A percentile compares a stretch with the other conserved stretches of the same genome.
phyloP scores from a whole-genome alignment of 2,329 filamentous ascomycete genomes.

The Chaetothyriales sp. region DNA sequence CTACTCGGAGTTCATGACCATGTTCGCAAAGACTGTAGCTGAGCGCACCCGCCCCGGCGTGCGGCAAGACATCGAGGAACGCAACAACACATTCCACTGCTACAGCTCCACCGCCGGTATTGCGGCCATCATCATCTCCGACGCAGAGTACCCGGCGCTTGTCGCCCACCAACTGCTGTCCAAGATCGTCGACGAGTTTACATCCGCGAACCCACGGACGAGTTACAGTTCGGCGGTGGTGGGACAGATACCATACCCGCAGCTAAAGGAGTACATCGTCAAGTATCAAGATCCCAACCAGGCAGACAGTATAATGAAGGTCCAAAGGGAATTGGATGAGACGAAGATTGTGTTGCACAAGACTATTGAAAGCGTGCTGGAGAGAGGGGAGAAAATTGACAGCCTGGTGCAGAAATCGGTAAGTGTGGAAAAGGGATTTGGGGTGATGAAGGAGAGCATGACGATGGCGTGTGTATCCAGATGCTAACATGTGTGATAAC shows the following conservation, averaged over 20 bases:
- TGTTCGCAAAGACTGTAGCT: constrained; percentile 77
- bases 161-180: constrained; percentile 76
- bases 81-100: constrained; percentile 65
- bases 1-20: constrained; percentile 58
- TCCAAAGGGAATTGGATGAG: constrained; percentile 92
- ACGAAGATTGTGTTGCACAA: constrained; percentile 96
- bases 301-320: constrained; percentile 86
- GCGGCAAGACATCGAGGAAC: constrained; percentile 71
- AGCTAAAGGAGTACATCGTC: constrained; percentile 61
- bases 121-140: constrained; percentile 61
- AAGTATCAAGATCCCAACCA: constrained; percentile 29
- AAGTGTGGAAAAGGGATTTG: neutral
- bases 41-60: constrained; percentile 69
- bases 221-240: constrained; percentile 44
- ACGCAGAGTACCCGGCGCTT: constrained; percentile 58
- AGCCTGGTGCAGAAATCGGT: constrained; percentile 74
- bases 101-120: constrained; percentile 62
- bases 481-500: neutral
- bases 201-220: constrained; percentile 56
- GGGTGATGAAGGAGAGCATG: neutral
- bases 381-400: constrained; percentile 94
- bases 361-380: constrained; percentile 59
- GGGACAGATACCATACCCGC: constrained; percentile 46
- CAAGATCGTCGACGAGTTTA: constrained; percentile 79
- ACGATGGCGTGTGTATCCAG: neutral